These are phyloP conservation scores for Pneumocystis murina DNA, from an alignment of 1,139 yeast genomes.

Conservation along the genomic window DNA sequence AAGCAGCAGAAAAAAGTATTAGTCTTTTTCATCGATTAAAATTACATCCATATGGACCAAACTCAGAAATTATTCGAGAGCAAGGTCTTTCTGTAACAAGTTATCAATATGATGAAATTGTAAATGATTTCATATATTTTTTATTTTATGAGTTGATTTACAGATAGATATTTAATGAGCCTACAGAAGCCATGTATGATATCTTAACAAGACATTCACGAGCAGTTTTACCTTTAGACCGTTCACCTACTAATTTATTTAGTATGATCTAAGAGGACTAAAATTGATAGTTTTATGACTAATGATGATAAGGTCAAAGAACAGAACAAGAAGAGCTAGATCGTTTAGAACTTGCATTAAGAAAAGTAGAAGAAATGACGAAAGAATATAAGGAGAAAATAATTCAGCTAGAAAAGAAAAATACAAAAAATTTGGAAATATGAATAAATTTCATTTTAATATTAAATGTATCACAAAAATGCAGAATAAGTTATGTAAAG, in stretches of 20 bases:
- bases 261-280: not conserved
- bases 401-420: not conserved
- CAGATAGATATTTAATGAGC: conserved; percentile 56
- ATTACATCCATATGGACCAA: conserved; percentile 69
- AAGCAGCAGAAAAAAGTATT: conserved; percentile 76
- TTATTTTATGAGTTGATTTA: not conserved
- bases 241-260: not conserved
- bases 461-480: not conserved
- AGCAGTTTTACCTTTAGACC: not conserved
- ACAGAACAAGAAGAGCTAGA: conserved; percentile 6
- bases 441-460: not conserved
- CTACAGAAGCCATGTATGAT: conserved; percentile 78
- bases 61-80: conserved; percentile 18
- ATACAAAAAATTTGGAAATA: not conserved
- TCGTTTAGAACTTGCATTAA: conserved; percentile 1
- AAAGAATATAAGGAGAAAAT: not conserved
- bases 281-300: not conserved
- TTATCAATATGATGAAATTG: conserved; percentile 74
- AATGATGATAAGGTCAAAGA: not conserved
- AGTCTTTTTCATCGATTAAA: conserved; percentile 79
- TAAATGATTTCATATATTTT: conserved; percentile 20
- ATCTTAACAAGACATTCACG: conserved; percentile 41
- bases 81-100: conserved; percentile 38
- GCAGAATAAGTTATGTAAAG: not conserved
- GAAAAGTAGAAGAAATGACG: conserved; percentile 4